Conservation (phyloP, 495 filamentous ascomycete genomes). For the Pseudomonodictys pantanalensis region DNA sequence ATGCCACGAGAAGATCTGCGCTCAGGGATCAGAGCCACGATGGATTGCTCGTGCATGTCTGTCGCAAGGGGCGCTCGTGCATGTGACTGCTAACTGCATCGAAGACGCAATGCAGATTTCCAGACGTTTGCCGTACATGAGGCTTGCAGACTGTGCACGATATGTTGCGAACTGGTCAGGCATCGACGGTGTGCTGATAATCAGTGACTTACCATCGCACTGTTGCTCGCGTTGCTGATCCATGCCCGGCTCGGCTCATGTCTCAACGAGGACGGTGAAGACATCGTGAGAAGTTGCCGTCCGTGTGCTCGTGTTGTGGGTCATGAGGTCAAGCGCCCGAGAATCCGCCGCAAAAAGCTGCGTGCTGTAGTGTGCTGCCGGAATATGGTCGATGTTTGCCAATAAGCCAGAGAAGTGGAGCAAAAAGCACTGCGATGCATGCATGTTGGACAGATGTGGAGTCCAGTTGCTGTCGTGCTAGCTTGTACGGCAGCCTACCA, state of each 20-base stretch:
- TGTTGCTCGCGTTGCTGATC: background rate
- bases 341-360: background rate
- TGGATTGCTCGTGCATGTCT: constrained; percentile 11
- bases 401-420: background rate
- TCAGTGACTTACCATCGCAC: background rate
- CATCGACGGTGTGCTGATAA: background rate
- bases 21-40: constrained; percentile 18
- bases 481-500: background rate
- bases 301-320: background rate
- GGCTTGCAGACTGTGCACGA: background rate
- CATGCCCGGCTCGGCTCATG: background rate
- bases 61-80: constrained; percentile 2
- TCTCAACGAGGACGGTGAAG: background rate
- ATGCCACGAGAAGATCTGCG: constrained; percentile 19
- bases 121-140: constrained; percentile 9
- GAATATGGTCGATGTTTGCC: background rate
- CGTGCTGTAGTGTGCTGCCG: background rate
- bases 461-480: background rate
- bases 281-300: background rate
- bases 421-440: background rate
- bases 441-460: background rate
- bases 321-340: constrained; percentile 5
- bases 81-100: constrained; percentile 24
- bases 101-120: constrained; percentile 18
- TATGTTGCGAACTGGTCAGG: background rate